phyloP scores from a whole-genome alignment of 805 yeast species.

The Cyberlindnera maclurae region DNA sequence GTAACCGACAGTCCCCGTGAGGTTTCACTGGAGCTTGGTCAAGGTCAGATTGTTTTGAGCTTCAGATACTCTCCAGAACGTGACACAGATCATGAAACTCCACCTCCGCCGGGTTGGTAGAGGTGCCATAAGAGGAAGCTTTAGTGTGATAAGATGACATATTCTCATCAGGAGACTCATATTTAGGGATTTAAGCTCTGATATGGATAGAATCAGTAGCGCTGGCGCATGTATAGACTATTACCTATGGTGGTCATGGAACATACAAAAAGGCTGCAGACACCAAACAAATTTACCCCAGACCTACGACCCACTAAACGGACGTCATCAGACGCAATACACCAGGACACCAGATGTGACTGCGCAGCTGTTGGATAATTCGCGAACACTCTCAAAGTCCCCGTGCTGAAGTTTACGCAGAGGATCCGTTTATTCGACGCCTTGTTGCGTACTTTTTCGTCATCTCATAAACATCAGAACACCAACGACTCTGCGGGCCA shows the following conservation, averaged over 20 bases:
- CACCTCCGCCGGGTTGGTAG: constrained; percentile 19
- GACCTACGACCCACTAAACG: no score
- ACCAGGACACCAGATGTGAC: no score
- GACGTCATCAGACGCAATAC: no score
- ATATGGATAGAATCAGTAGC: no score
- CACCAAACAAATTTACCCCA: no score
- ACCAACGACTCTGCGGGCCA: constrained; percentile 15
- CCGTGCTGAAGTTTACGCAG: constrained; percentile 7
- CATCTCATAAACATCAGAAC: constrained; percentile 8
- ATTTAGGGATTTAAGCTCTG: no score
- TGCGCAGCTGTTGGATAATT: no score
- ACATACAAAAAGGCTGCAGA: no score
- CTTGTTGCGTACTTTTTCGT: constrained; percentile 5
- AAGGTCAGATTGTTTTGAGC: constrained; percentile 37
- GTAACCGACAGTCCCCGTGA: constrained; percentile 40
- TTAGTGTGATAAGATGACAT: neutral
- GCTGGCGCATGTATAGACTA: no score
- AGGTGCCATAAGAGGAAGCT: neutral
- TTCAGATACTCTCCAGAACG: constrained; percentile 29
- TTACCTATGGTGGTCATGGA: no score
- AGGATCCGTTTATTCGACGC: neutral
- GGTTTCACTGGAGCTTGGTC: constrained; percentile 30
- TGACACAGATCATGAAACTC: constrained; percentile 11
- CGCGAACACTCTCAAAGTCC: neutral
- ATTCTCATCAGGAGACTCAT: neutral